A percentile compares a stretch with the other conserved stretches of the same genome.
Evolutionary conservation across 2,329 filamentous ascomycete species (phyloP).

Genomic region (Penicillium hesseltinei): DNA sequence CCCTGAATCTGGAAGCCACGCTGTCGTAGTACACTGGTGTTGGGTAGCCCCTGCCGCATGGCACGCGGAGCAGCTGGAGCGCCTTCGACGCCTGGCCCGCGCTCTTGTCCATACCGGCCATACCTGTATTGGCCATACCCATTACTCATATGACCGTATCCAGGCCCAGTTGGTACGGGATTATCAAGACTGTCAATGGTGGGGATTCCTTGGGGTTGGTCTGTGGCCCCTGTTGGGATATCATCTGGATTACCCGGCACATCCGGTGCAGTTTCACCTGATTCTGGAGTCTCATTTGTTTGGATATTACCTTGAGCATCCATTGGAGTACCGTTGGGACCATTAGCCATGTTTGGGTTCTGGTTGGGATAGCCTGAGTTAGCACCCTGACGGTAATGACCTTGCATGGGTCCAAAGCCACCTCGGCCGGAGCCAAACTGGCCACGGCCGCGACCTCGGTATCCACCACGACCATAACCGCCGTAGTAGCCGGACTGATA

Average conservation of each 20-base stretch:
- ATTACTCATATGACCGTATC: slow-evolving; percentile 21
- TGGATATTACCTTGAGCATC: slow-evolving; percentile 16
- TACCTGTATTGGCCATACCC: slow-evolving; percentile 29
- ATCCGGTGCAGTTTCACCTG: neutral
- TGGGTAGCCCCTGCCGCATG: slow-evolving; percentile 84
- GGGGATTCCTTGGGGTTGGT: slow-evolving; percentile 26
- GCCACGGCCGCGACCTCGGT: slow-evolving; percentile 62
- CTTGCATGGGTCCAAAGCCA: slow-evolving; percentile 39
- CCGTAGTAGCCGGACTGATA: slow-evolving; percentile 76
- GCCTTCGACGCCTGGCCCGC: slow-evolving; percentile 60
- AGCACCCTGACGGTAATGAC: slow-evolving; percentile 33
- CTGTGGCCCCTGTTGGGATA: neutral
- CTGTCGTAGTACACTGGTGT: slow-evolving; percentile 70
- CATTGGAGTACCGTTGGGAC: slow-evolving; percentile 21
- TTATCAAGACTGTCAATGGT: slow-evolving; percentile 25
- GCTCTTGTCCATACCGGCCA: slow-evolving; percentile 45
- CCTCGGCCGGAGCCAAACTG: slow-evolving; percentile 45
- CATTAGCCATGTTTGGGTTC: slow-evolving; percentile 27
- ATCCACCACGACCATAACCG: slow-evolving; percentile 62
- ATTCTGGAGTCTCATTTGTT: slow-evolving; percentile 13
- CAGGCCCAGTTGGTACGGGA: slow-evolving; percentile 12
- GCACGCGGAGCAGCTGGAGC: slow-evolving; percentile 93
- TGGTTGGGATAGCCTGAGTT: slow-evolving; percentile 36
- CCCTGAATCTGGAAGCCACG: slow-evolving; percentile 49
- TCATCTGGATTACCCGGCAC: slow-evolving; percentile 3